Evolutionary conservation across 2,329 filamentous ascomycete genomes (phyloP).

Genomic region (Aspergillus sp.): DNA sequence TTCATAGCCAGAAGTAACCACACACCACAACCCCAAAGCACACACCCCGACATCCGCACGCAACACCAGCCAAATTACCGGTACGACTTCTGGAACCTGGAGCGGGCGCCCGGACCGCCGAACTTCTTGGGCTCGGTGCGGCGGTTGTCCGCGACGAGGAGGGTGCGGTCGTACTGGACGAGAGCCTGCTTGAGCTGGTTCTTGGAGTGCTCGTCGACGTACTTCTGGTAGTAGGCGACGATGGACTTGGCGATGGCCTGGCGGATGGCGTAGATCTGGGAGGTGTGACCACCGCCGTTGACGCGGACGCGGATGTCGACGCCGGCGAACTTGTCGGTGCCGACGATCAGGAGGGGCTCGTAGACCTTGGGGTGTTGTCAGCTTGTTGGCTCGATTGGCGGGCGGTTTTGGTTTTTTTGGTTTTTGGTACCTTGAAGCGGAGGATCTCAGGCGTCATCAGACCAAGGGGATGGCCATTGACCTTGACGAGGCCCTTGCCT

Average conservation of each 20-base stretch:
- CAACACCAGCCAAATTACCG: constrained; percentile 54
- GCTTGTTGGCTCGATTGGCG: constrained; percentile 4
- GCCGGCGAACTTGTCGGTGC: constrained; percentile 91
- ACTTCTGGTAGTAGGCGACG: constrained; percentile 99
- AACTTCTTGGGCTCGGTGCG: constrained; percentile 98
- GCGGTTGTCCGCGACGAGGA: constrained; percentile 98
- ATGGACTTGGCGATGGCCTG: constrained; percentile 98
- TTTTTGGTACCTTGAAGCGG: constrained; percentile 75
- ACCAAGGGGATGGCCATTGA: constrained; percentile 92
- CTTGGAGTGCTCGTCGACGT: constrained; percentile 99
- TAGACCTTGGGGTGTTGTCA: constrained; percentile 57
- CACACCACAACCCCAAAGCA: constrained; percentile 7
- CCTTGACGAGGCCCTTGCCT: constrained; percentile 89
- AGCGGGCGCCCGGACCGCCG: constrained; percentile 74
- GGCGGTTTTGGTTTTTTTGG: constrained; percentile 2
- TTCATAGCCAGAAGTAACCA: too few species aligned
- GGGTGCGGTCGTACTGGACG: constrained; percentile 89
- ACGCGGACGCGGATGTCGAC: constrained; percentile 98
- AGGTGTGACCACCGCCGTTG: constrained; percentile 93
- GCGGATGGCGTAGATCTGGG: constrained; percentile 95
- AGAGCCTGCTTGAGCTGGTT: constrained; percentile 97
- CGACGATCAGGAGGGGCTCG: constrained; percentile 94
- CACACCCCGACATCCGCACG: constrained; percentile 1
- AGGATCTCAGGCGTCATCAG: constrained; percentile 95
- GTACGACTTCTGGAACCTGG: constrained; percentile 99